phyloP scores from a whole-genome alignment of 2,329 filamentous ascomycete species.

The Pseudocercospora fuligena region DNA sequence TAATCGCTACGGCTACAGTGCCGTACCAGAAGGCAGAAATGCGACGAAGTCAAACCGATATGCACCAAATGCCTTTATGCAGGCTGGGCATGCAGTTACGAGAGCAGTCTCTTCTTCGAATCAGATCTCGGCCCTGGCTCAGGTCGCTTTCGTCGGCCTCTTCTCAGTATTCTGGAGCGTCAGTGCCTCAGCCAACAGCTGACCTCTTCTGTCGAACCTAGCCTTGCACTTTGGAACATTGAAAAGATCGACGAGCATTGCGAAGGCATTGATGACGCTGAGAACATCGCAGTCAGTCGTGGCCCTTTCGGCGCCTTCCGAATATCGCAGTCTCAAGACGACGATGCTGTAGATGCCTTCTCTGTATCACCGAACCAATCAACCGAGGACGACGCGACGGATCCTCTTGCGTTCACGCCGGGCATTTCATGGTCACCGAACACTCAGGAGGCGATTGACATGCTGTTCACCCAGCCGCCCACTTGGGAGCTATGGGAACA shows the following conservation, averaged over 20 bases:
- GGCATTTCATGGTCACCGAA: background rate
- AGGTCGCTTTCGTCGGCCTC: background rate
- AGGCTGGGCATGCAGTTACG: background rate
- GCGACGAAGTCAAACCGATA: background rate
- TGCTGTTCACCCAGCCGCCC: background rate
- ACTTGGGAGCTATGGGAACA: background rate
- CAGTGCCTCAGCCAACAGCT: background rate
- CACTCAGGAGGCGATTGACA: background rate
- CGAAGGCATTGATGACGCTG: background rate
- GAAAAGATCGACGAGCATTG: background rate
- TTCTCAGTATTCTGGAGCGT: background rate
- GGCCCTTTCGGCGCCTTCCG: background rate
- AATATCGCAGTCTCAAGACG: background rate
- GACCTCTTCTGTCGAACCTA: background rate
- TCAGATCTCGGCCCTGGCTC: background rate
- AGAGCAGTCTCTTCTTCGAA: constrained; percentile 1
- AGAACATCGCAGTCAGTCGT: background rate
- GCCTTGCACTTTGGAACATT: background rate
- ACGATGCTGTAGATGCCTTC: background rate
- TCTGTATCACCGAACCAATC: too few species aligned
- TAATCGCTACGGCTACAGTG: background rate
- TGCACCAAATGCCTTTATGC: background rate
- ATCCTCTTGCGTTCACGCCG: background rate
- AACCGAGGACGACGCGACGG: too few species aligned
- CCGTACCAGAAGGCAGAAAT: background rate